phyloP scores from a whole-genome alignment of 1,139 yeast genomes.

The Casaregolazyma lundiana region DNA sequence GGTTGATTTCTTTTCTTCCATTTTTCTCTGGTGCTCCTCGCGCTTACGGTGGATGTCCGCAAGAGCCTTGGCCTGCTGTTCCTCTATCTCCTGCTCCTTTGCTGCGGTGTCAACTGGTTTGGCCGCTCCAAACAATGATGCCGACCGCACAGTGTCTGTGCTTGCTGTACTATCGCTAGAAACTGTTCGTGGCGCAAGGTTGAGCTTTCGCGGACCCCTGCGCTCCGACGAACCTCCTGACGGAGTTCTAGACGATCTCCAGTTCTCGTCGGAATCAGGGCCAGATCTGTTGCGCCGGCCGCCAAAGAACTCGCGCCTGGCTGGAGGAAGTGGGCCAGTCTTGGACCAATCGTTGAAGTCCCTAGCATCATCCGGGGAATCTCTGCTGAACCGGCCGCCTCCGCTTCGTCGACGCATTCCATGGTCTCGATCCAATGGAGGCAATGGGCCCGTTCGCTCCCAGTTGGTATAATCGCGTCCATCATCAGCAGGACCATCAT shows the following conservation, averaged over 20 bases:
- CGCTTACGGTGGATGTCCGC: constrained; percentile 19
- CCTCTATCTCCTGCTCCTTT: constrained; percentile 26
- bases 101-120: constrained; percentile 33
- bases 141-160: constrained; percentile 21
- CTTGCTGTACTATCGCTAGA: constrained; percentile 11
- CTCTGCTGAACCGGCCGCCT: constrained; percentile 14
- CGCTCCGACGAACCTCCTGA: constrained; percentile 2
- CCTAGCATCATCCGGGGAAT: constrained; percentile 27
- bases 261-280: constrained; percentile 17
- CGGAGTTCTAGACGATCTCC: constrained; percentile 14
- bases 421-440: constrained; percentile 19
- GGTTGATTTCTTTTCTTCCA: constrained; percentile 13
- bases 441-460: constrained; percentile 38
- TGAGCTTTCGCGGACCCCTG: constrained; percentile 23
- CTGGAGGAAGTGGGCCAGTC: constrained; percentile 31
- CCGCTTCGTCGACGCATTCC: constrained; percentile 15
- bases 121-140: constrained; percentile 36
- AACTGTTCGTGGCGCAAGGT: constrained; percentile 29
- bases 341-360: constrained; percentile 34
- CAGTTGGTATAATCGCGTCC: constrained; percentile 36
- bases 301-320: constrained; percentile 17
- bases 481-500: constrained; percentile 14
- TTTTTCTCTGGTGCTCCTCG: constrained; percentile 12
- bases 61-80: constrained; percentile 26
- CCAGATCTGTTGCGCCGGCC: constrained; percentile 14